These are phyloP conservation scores for Hibiscus tridactylites DNA, from an alignment of 345 rosid genomes.

Conservation along the genomic window DNA sequence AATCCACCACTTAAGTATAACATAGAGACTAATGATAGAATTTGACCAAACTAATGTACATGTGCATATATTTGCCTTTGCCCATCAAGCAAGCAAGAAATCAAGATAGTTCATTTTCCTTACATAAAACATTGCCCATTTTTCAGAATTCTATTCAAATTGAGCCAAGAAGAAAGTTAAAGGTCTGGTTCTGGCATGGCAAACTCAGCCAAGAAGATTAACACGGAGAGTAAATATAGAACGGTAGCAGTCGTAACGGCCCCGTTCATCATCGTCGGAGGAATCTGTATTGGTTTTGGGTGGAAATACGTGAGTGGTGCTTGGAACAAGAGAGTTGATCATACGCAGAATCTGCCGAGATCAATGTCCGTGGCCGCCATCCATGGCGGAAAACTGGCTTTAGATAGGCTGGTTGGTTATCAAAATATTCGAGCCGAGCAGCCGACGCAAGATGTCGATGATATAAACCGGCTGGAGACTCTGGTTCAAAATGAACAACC, in stretches of 20 bases:
- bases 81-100: constrained; percentile 22
- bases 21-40: background rate
- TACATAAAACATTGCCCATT: background rate
- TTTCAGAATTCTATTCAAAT: background rate
- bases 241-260: constrained; percentile 28
- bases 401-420: constrained; percentile 43
- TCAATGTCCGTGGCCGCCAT: constrained; percentile 45
- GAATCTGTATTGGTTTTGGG: constrained; percentile 39
- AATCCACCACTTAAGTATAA: background rate
- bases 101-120: constrained; percentile 16
- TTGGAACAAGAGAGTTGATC: constrained; percentile 10
- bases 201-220: constrained; percentile 17
- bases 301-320: constrained; percentile 25
- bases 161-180: background rate
- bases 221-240: constrained; percentile 31
- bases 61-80: constrained; percentile 11
- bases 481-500: constrained; percentile 23
- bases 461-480: constrained; percentile 21
- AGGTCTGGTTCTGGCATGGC: constrained; percentile 6
- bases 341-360: constrained; percentile 13
- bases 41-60: no score
- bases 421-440: constrained; percentile 24
- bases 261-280: constrained; percentile 30
- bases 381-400: constrained; percentile 44
- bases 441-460: constrained; percentile 20